Conservation (phyloP, 176 grass and related monocot species). For the Phragmites australis region DNA sequence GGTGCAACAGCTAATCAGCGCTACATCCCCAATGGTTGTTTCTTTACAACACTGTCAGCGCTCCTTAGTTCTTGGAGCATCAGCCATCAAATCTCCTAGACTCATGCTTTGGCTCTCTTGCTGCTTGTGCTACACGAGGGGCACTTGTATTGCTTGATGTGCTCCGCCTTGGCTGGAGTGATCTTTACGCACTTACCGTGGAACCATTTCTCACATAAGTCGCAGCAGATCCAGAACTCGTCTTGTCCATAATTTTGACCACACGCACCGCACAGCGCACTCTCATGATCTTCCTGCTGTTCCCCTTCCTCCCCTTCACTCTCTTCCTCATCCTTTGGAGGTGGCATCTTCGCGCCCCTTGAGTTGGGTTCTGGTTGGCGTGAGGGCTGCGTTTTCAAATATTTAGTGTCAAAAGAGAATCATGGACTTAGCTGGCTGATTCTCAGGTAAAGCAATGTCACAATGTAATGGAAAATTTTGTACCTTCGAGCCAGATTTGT, state of each 20-base stretch:
- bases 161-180: slow-evolving; percentile 45
- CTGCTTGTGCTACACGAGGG: slow-evolving; percentile 46
- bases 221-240: slow-evolving; percentile 50
- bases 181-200: slow-evolving; percentile 51
- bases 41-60: slow-evolving; percentile 31
- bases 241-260: slow-evolving; percentile 40
- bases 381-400: slow-evolving; percentile 23
- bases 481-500: slow-evolving; percentile 61
- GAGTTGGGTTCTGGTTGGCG: slow-evolving; percentile 26
- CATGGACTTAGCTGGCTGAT: not conserved
- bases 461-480: not conserved
- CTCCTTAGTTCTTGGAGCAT: not conserved
- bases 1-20: not conserved
- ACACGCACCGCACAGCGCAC: slow-evolving; percentile 39
- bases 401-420: not conserved
- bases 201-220: slow-evolving; percentile 51
- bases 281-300: slow-evolving; percentile 41
- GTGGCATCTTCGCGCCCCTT: slow-evolving; percentile 40
- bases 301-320: slow-evolving; percentile 38
- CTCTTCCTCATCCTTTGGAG: slow-evolving; percentile 45
- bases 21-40: slow-evolving; percentile 12
- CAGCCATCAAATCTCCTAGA: not conserved
- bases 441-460: not conserved
- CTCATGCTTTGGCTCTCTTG: slow-evolving; percentile 49
- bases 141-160: slow-evolving; percentile 51